Base-by-base conservation (phyloP, 2,329 filamentous ascomycete species). In the Venturia carpophila region DNA sequence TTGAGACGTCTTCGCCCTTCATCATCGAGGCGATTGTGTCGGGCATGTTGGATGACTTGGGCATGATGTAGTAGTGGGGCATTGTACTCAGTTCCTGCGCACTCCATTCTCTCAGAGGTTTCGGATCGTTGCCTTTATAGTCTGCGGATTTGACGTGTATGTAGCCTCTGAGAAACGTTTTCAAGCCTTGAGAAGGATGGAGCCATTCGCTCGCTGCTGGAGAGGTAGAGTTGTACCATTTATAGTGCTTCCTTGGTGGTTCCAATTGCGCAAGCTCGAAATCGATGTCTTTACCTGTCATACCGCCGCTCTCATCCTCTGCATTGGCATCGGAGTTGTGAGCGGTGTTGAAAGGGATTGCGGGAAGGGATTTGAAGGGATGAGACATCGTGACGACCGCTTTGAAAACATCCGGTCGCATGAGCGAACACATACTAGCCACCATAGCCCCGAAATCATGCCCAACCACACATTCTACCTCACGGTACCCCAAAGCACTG, bases 1-100 rank as follows among this genome's bases (percentile, higher is more conserved):
- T 79, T 39, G 68, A 71, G 0, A 73, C 70, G 63, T 85, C 78
- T 69, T 87, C 82, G 21, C 71, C 71, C 1, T 71, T 68, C 85
- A 88, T 87, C 69, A 82, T 79, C 11, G 75, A 68, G 0, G 78
- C 77, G 1, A 90, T 80, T 0, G 80, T 78, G 60, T 83, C 77
- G 0, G 85, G 84, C 83, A 90, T 88, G 1, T 79, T 81, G 10
- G 78, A 75, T 60, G 81, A 70, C 2, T 80, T 72, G 0, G 79
- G 82, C 85, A 90, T 87, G 69, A 89, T 79, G 74, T 90, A 90
- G 76, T 89, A 89, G 63, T 83, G 78, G 0, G 87, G 87, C 78
- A 90, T 80, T 66, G 82, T 78, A 1, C 79, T 79, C 1, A 90
- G 71, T 56, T 86, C 82, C 15, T 76, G 71, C 0, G 85, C 86